Conservation (phyloP, 345 rosid species). For the Cardamine occulta region DNA sequence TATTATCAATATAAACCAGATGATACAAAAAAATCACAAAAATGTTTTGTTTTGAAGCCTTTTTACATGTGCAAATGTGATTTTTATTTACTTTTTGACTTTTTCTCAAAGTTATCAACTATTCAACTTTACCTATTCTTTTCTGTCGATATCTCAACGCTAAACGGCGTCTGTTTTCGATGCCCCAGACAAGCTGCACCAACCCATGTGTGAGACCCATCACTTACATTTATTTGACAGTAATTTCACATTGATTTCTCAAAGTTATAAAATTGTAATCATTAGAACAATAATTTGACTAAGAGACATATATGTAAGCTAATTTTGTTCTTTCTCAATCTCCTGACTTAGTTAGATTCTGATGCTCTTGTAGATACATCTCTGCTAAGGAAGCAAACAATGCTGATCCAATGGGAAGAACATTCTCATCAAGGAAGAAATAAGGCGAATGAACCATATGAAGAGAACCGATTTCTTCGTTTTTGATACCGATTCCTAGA, state of each 20-base stretch:
- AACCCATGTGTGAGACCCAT: constrained; percentile 16
- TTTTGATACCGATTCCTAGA: constrained; percentile 69
- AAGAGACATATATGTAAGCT: constrained; percentile 16
- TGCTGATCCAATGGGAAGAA: constrained; percentile 82
- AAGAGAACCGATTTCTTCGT: constrained; percentile 66
- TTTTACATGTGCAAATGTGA: too few species aligned
- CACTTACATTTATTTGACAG: background rate
- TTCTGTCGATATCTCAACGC: background rate
- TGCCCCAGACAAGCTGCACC: constrained; percentile 2
- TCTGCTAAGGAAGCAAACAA: constrained; percentile 71
- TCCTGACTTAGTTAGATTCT: constrained; percentile 33
- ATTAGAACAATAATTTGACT: background rate
- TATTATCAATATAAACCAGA: too few species aligned
- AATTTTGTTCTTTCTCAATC: background rate
- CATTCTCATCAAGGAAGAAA: constrained; percentile 79
- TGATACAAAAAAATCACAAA: too few species aligned
- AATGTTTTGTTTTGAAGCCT: too few species aligned
- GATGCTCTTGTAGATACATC: constrained; percentile 58
- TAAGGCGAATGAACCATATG: constrained; percentile 73
- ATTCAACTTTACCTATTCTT: too few species aligned
- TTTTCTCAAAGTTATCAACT: background rate
- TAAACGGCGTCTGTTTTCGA: background rate
- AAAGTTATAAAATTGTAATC: background rate
- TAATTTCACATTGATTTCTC: background rate
- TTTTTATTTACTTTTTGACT: too few species aligned